Base-by-base conservation (phyloP, 192 early-diverging fungal species). In the Backusella circina region DNA sequence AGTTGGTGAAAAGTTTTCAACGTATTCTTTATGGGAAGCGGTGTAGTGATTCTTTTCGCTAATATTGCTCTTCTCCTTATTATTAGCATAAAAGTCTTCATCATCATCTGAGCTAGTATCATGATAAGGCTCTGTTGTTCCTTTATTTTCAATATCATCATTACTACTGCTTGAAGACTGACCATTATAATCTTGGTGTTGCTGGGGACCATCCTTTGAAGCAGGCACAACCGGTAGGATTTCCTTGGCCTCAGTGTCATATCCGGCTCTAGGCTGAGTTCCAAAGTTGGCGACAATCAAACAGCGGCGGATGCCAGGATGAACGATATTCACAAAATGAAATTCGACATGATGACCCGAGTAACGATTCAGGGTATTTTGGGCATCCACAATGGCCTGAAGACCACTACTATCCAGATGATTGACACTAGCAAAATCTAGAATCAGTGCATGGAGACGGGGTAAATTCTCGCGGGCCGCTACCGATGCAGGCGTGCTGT, bases 351-450 rank as follows among this genome's bases (percentile, higher is more conserved):
- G 33, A 13, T 71, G 71, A 36, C 70, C 75, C 32, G 67, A 70
- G 39, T 80, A 80, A 12, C 75, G 69, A 61, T 71, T 74, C 35
- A 80, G 15, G 1, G 74, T 38, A 10, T 18, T 50, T 67, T 80
- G 79, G 30, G 64, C 81, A 64, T 96, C 95, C 15, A 91, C 79
- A 3, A 98, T 85, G 50, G 87, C 87, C 77, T 95, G 94, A 39
- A 94, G 73, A 28, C 94, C 95, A 12, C 94, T 94, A 7, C 91
- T 87, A 74, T 98, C 96, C 36, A 96, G 79, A 36, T 88, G 77
- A 44, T 90, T 92, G 36, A 96, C 94, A 33, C 88, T 88, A 0
- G 88, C 79, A 75, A 98, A 93, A 75, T 98, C 96, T 73, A 98
- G 88, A 61, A 98, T 86, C 39, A 96, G 77, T 13, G 94, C 91